Evolutionary conservation across 1,284 basidiomycete genomes (phyloP), one percentile per base, ranked within the genome.

Genomic region (Ceratobasidium sp.): DNA sequence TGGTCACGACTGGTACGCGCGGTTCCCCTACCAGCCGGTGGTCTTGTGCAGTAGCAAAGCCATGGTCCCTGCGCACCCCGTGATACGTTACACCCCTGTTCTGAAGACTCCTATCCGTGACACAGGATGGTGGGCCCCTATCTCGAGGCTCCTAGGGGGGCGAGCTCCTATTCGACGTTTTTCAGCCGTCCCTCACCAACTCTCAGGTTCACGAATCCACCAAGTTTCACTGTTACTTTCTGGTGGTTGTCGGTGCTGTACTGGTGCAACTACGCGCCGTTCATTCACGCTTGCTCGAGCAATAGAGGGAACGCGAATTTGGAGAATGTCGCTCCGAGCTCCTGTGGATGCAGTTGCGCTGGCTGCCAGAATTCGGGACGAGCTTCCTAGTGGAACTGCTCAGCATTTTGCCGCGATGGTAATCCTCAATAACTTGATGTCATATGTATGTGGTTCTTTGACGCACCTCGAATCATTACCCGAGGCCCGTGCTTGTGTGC

Each of bases 371-470:
- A 57, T 71, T 29, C 34, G 56, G 43, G 69, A 44, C 46, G 52
- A 71, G 32, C 56, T 71, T 15, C 69, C 69, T 19, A 34, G 29
- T n/a, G 69, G 69, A 40, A 71, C 54, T 43, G 54, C 56, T 9
- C 69, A 61, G 34, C 54, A 46, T 40, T 71, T 61, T 49, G 69
- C 69, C 4, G 56, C 69, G 13, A 71, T 71, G 69, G 52, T 71
- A 29, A 40, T 71, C 29, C 44, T 71, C 15, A 71, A 71, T n/a
- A 43, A 49, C 9, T 32, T 71, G n/a, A 11, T 43, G 15, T 44
- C 40, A 44, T 71, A 71, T 32, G 69, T 71, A 19, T 49, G 54
- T 71, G 15, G 37, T 22, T 43, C 43, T 64, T 46, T 25, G 25
- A 44, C 13, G 9, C 34, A 13, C 34, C 34, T 59, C n/a, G 9